Percentiles rank a stretch among this genome's conserved stretches.
Conservation (phyloP, 495 filamentous ascomycete genomes). For the Aspergillus steynii region DNA sequence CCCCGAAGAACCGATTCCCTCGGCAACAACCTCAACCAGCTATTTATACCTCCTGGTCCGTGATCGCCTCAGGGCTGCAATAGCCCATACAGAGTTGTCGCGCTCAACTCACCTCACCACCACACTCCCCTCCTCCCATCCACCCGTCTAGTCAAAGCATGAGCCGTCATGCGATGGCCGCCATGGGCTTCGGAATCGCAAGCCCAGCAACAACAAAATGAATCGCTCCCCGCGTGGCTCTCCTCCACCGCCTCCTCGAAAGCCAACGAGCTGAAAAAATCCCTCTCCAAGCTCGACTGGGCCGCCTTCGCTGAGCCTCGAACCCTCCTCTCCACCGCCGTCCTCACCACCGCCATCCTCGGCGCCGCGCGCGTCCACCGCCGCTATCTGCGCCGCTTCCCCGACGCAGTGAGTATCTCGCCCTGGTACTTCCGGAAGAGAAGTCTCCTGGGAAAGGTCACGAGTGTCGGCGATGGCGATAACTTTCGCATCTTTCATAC, state of each 20-base stretch:
- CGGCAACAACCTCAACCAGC: neutral
- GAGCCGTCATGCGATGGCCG: conserved; percentile 54
- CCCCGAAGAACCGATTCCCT: conserved; percentile 1
- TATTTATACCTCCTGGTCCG: neutral
- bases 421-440: conserved; percentile 65
- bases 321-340: conserved; percentile 63
- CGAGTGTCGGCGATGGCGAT: conserved; percentile 94
- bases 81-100: conserved; percentile 1
- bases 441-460: conserved; percentile 79
- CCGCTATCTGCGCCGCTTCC: conserved; percentile 77
- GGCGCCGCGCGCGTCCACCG: conserved; percentile 53
- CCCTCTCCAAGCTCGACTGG: conserved; percentile 52
- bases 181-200: conserved; percentile 44
- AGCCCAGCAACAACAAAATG: conserved; percentile 24
- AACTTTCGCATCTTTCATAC: conserved; percentile 94
- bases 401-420: conserved; percentile 68
- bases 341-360: conserved; percentile 69
- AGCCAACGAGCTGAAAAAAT: conserved; percentile 3
- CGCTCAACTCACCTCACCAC: conserved; percentile 2
- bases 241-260: conserved; percentile 14
- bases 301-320: conserved; percentile 63
- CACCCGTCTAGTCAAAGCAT: conserved; percentile 27
- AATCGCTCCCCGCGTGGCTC: conserved; percentile 7
- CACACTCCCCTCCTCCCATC: conserved; percentile 5
- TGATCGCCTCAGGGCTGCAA: neutral